Evolutionary conservation across 495 filamentous ascomycete genomes (phyloP), one percentile per base, ranked within the genome.

Genomic region (Rostrohypoxylon terebratum): DNA sequence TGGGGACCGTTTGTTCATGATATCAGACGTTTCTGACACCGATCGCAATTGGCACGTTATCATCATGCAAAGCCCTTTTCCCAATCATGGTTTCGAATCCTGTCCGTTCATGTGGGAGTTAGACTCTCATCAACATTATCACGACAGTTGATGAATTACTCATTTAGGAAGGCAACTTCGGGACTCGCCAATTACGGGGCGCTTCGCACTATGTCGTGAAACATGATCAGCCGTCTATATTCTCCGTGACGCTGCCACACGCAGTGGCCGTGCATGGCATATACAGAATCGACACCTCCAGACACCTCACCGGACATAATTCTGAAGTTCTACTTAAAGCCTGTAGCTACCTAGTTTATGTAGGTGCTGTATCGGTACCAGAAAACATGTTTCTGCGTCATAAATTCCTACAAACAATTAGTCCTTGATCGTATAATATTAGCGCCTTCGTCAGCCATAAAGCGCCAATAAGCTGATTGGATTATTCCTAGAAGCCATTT

Each of bases 141-240:
- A 31, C 28, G 18, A 11, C 20, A 3, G 31, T 31, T n/a, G 6
- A 5, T 28, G 3, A 28, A 28, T 28, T 55, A 54, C 31, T 7
- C 20, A 13, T 11, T 36, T 36, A 14, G 51, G 51, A 55, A 55
- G 51, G 31, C 14, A 36, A 55, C 31, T 36, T n/a, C 51, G 51
- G 51, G 51, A 55, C 51, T n/a, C 20, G n/a, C 28, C 28, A 55
- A 14, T 11, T 42, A 42, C 38, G 4, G 38, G 34, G 8, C 34
- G 34, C 34, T 14, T 20, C 50, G 59, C 42, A 20, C 21, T n/a
- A 61, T 61, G 59, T 36, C 6, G 59, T 61, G 59, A 11, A 61
- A 61, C 59, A 50, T 50, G 10, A 45, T 45, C 16, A 45, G 31
- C 31, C 42, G 16, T 48, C 18, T 53, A 14, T 31, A 45, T 45